Base-by-base conservation (phyloP, 1,139 yeast genomes). In the Candida dubliniensis region DNA sequence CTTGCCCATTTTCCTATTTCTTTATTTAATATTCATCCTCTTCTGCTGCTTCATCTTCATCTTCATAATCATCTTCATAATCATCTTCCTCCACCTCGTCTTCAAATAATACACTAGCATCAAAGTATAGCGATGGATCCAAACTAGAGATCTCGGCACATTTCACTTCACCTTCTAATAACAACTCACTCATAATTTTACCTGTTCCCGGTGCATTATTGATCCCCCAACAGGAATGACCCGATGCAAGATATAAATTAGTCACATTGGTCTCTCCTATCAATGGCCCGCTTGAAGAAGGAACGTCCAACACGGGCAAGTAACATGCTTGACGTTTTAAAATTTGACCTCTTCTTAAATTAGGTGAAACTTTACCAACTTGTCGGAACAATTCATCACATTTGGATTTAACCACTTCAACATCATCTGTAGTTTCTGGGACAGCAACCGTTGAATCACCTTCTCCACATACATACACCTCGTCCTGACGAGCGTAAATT, bases 171-270 rank as follows among this genome's bases (percentile, higher is more conserved):
- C 98, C 98, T 44, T 91, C 98, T 43, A 91, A 66, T 40, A 93
- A 66, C 45, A 93, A 60, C 65, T 93, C 98, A 53, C 96, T 82
- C 86, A 93, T 79, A 39, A 93, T 77, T 58, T 89, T 84, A 14
- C 99, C 99, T 1, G 98, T 90, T 3, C 88, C 98, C 1, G 98
- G 98, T 0, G 97, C 97, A 64, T 93, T 91, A 66, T 93, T 93
- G 51, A 93, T 93, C 23, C 99, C 99, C 99, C 99, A 93, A 67
- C 98, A 93, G 15, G 96, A 85, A 64, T 93, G 99, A 1, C 98
- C 99, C 14, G 95, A 81, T 2, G 97, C 96, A 47, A 93, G 67
- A 56, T 71, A 87, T 50, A 93, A 69, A 51, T 84, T 84, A 25
- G 78, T 81, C 14, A 89, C 93, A 58, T 90, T 89, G 0, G 98